Evolutionary conservation across 2,329 filamentous ascomycete species (phyloP), one percentile per base, ranked within the genome.

Genomic region (Exophiala bonariae): DNA sequence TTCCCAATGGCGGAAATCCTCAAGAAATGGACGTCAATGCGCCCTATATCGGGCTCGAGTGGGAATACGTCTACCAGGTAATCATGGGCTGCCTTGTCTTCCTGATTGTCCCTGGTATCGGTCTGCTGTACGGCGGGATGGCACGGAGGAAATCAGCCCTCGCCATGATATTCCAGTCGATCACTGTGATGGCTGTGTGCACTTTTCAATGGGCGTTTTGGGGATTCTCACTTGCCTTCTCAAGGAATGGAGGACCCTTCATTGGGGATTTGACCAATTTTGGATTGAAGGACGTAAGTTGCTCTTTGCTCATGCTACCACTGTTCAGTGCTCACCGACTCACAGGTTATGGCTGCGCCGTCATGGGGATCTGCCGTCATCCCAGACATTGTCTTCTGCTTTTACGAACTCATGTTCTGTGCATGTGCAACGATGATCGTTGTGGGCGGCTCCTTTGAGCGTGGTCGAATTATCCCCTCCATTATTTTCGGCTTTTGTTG

Each of bases 401-500:
- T 84, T 30, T 86, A 85, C 60, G 80, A 85, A 61, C 69, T 84
- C 52, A 71, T 85, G 16, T 86, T 86, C 68, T 82, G 77, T 46
- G 61, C 61, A 13, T 70, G 66, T 59, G 70, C 68, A 17, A 68
- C 83, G 2, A 79, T 83, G 70, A 82, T 86, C 54, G 77, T 85
- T 8, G 76, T 83, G 17, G 82, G 82, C 23, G 82, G 81, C 38
- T 77, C 80, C 2, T 84, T 85, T 49, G 79, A 82, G 57, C 72
- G 79, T 60, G 82, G 81, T n/a, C 76, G 80, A 18, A 82, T 85
- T 59, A 47, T 85, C 16, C 81, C 78, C 33, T 83, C 80, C 7
- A 74, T 87, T 59, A 69, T 87, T 19, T 87, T 87, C 69, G 82
- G 84, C 59, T 86, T 88, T 67, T 74, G 84, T 64, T 87, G 84